Conservation (phyloP, 441 rosid species). For the Gossypium schwendimanii region DNA sequence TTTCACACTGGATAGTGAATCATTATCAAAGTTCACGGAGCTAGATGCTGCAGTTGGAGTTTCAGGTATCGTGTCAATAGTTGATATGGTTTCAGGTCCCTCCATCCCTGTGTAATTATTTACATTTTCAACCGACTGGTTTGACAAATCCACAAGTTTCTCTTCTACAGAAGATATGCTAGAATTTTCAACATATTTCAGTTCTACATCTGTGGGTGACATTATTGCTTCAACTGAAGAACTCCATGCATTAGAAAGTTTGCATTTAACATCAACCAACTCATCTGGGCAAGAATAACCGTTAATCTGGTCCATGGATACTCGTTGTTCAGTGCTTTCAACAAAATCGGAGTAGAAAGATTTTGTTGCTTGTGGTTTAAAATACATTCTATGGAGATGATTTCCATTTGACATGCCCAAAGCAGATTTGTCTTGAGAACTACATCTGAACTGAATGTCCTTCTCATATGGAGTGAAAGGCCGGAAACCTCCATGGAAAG, state of each 20-base stretch:
- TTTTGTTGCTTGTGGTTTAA: conserved; percentile 46
- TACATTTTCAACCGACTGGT: conserved; percentile 32
- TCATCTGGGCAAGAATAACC: conserved; percentile 28
- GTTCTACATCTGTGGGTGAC: conserved; percentile 21
- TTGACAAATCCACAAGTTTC: conserved; percentile 25
- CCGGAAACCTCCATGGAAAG: conserved; percentile 43
- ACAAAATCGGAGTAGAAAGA: conserved; percentile 32
- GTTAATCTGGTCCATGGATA: conserved; percentile 19
- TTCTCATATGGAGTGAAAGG: conserved; percentile 34
- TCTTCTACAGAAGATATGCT: conserved; percentile 35
- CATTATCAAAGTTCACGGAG: conserved; percentile 28
- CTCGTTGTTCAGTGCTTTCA: conserved; percentile 28
- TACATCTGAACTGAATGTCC: conserved; percentile 41
- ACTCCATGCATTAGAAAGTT: conserved; percentile 32
- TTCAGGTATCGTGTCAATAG: conserved; percentile 32
- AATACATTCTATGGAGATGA: conserved; percentile 30
- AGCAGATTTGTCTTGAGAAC: conserved; percentile 35
- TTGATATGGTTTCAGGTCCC: conserved; percentile 35
- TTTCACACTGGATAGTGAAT: conserved; percentile 33
- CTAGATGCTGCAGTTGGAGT: conserved; percentile 33
- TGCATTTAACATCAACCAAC: conserved; percentile 26
- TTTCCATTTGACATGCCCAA: conserved; percentile 35
- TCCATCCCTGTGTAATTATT: conserved; percentile 24
- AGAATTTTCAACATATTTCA: conserved; percentile 39
- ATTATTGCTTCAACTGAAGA: conserved; percentile 25